These are phyloP conservation scores for Penicillium sp. DNA, from an alignment of 2,329 filamentous ascomycete species.

Conservation along the genomic window DNA sequence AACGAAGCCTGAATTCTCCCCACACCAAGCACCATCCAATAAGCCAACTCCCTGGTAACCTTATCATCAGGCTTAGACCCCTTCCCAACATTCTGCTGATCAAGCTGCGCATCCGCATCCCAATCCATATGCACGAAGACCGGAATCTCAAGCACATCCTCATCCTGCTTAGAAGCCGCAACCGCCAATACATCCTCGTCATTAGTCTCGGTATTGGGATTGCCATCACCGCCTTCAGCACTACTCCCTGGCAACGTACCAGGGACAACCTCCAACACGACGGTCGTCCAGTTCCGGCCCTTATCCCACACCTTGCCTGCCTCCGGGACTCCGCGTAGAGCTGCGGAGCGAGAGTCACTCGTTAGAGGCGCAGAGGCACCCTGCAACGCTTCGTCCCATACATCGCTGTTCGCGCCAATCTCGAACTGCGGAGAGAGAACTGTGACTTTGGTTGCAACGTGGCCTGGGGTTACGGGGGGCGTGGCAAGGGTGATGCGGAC, in stretches of 20 bases:
- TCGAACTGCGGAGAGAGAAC: constrained; percentile 93
- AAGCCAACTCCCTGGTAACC: constrained; percentile 85
- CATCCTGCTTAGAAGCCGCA: constrained; percentile 48
- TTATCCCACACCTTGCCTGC: constrained; percentile 96
- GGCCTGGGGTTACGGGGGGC: constrained; percentile 73
- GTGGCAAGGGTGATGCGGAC: constrained; percentile 87
- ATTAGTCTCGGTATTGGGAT: constrained; percentile 35
- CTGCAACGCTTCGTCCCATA: constrained; percentile 87
- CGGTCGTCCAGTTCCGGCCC: constrained; percentile 90
- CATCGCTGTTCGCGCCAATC: constrained; percentile 88
- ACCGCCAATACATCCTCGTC: constrained; percentile 30
- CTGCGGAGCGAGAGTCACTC: constrained; percentile 41
- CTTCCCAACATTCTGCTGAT: constrained; percentile 36
- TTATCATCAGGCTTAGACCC: constrained; percentile 61
- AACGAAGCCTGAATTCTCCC: constrained; percentile 63
- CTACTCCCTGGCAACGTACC: constrained; percentile 40
- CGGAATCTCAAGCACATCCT: constrained; percentile 79
- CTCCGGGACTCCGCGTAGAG: constrained; percentile 59
- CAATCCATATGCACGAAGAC: constrained; percentile 92
- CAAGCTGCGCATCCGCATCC: constrained; percentile 62
- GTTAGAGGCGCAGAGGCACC: constrained; percentile 40
- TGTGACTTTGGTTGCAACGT: constrained; percentile 77
- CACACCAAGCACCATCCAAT: constrained; percentile 91
- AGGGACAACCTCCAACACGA: constrained; percentile 86
- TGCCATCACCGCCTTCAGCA: constrained; percentile 29